Evolutionary conservation across 2,329 filamentous ascomycete species (phyloP), one percentile per base, ranked within the genome.

Genomic region (Cladobotryum mycophilum): DNA sequence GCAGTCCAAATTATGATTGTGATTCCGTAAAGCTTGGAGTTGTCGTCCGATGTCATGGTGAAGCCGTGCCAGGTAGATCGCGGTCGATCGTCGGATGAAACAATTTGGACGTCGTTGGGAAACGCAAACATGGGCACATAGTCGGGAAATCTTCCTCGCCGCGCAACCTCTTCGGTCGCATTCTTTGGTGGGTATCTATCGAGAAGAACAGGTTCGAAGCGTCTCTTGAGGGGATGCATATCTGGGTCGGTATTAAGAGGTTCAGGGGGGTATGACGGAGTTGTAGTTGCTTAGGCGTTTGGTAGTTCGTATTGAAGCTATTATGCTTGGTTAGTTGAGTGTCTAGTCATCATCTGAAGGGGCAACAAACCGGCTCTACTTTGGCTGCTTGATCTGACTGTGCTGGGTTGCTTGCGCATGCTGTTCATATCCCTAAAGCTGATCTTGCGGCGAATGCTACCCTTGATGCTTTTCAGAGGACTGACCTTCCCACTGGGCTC

Each of bases 121-220:
- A 97, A 99, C 48, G 93, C 91, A 69, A 99, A 99, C 93, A 99
- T 97, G 51, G 93, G 93, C 15, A 99, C 89, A 62, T 96, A 99
- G 65, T 99, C 93, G 1, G 93, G 93, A 64, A 99, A 97, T 51
- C 81, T 85, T 48, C 89, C 90, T 62, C 93, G 80, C 61, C 86
- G 80, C 59, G 88, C 82, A 47, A 86, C 70, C 59, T 96, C 91
- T 52, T 96, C 90, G 18, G 83, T 76, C 64, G 89, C 86, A 56
- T 82, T 81, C 65, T 89, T 89, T 14, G 89, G 86, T 7, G 93
- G 93, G 61, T 97, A 97, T 67, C 91, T 82, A 68, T 99, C 93
- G 30, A 99, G 81, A 18, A 99, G 75, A n/a, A 96, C 91, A 7
- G 93, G 93, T 67, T 99, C 93, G 66, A 97, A 97, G 52, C 88